A percentile compares a stretch with the other conserved stretches of the same genome.
Evolutionary conservation across 495 filamentous ascomycete genomes (phyloP).

Genomic region (Trichoderma reesei): DNA sequence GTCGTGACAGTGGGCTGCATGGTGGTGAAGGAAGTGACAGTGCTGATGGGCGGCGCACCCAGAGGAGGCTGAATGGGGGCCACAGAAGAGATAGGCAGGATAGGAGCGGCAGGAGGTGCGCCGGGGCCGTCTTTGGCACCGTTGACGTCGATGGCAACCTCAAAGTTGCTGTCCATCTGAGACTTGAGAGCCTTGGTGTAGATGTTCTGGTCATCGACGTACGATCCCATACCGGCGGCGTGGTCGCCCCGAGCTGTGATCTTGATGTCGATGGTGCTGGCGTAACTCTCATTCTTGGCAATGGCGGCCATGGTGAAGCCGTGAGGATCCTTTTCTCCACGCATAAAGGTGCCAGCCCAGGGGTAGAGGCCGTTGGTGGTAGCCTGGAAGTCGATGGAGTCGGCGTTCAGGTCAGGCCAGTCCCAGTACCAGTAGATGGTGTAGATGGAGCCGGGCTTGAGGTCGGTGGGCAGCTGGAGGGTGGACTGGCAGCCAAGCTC

Average conservation of each 20-base stretch:
- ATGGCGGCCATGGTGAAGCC: slow-evolving; percentile 3
- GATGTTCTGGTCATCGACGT: not conserved
- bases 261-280: slow-evolving; percentile 11
- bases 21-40: not conserved
- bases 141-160: slow-evolving; percentile 1
- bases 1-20: not conserved
- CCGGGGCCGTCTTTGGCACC: not conserved
- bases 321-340: not conserved
- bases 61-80: not conserved
- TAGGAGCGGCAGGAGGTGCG: slow-evolving; percentile 13
- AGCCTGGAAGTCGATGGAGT: not conserved
- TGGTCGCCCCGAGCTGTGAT: not conserved
- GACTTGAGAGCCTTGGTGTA: slow-evolving; percentile 1
- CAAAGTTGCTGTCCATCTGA: slow-evolving; percentile 6
- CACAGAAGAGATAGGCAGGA: no score
- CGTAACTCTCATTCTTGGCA: slow-evolving; percentile 8
- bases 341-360: slow-evolving; percentile 1
- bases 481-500: slow-evolving; percentile 71
- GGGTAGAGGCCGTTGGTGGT: slow-evolving; percentile 10
- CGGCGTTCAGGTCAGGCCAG: slow-evolving; percentile 48
- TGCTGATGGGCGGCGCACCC: not conserved
- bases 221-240: not conserved
- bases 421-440: slow-evolving; percentile 93
- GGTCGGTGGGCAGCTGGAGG: slow-evolving; percentile 53
- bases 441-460: slow-evolving; percentile 41